phyloP scores from a whole-genome alignment of 805 yeast genomes.

The Candida vartiovaarae region DNA sequence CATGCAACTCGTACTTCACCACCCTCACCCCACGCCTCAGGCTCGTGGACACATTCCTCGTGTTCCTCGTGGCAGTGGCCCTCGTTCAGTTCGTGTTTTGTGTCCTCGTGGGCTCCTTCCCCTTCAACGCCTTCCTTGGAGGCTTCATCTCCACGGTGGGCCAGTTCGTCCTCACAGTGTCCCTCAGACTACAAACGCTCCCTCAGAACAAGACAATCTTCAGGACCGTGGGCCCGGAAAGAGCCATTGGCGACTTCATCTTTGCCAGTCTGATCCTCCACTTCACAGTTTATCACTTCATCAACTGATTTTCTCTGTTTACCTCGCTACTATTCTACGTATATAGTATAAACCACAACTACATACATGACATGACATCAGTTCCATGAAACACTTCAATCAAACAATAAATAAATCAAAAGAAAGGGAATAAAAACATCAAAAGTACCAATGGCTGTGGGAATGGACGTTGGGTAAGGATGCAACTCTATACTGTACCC shows the following conservation, averaged over 20 bases:
- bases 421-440: too few species aligned
- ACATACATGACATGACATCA: too few species aligned
- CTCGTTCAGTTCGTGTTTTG: conserved; percentile 74
- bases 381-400: too few species aligned
- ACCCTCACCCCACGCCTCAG: conserved; percentile 39
- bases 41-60: conserved; percentile 73
- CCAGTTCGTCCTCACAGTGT: conserved; percentile 84
- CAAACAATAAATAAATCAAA: too few species aligned
- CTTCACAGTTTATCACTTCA: conserved; percentile 84
- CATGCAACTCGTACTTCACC: conserved; percentile 26
- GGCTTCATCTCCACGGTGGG: conserved; percentile 92
- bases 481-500: too few species aligned
- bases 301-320: conserved; percentile 45
- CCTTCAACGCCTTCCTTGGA: conserved; percentile 93
- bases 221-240: conserved; percentile 36
- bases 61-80: conserved; percentile 68
- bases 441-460: too few species aligned
- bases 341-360: too few species aligned
- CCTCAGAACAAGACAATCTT: conserved; percentile 32
- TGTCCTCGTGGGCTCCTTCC: conserved; percentile 76
- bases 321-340: too few species aligned
- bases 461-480: too few species aligned
- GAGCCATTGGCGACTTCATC: conserved; percentile 83
- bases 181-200: conserved; percentile 68
- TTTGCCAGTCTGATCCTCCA: conserved; percentile 85